Base-by-base conservation (phyloP, 176 grass and related monocot genomes). In the Poa pratensis region DNA sequence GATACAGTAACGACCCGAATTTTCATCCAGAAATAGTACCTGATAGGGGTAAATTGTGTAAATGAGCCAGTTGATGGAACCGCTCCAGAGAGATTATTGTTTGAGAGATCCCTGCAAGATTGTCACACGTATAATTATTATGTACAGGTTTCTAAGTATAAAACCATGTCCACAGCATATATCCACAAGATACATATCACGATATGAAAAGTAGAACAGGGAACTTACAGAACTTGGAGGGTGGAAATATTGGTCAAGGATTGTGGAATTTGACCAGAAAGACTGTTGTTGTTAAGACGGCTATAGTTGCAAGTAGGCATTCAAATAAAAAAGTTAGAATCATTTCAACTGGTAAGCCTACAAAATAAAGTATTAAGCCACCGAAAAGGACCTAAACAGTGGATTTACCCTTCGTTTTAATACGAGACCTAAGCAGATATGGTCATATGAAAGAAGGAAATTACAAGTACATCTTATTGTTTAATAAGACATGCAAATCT, bases 221-320 rank as follows among this genome's bases (percentile, higher is more conserved):
- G 42, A 64, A 96, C 94, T 96, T 91, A 96, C 94, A 96, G 84
- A 82, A 96, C 94, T 89, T 93, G 94, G 23, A 96, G 91, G 27
- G 89, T 80, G 5, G 9, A 49, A 82, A 96, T 93, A 23, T 46
- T 72, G 57, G 74, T 91, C 53, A 96, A 82, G 11, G 86, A 91
- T 51, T 87, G 14, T 8, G 94, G 91, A 76, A 96, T 96, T 85
- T 40, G 8, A 66, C 86, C 84, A 23, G 66, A 77, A 77, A 96
- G 80, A 27, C 80, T 91, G 77, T 96, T 96, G 91, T 96, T 96
- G 85, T 96, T 96, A 82, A 96, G 86, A 83, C 94, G 94, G 23
- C 94, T 96, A 48, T 91, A 65, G 76, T 92, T 85, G 68, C 83
- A 92, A 34, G 76, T 59, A 93, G 50, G 67, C 32, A 88, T 80